A percentile compares a stretch with the other conserved stretches of the same genome.
Evolutionary conservation across 768 basidiomycete genomes (phyloP).

Genomic region (Rhodosporidiobolus odoratus): DNA sequence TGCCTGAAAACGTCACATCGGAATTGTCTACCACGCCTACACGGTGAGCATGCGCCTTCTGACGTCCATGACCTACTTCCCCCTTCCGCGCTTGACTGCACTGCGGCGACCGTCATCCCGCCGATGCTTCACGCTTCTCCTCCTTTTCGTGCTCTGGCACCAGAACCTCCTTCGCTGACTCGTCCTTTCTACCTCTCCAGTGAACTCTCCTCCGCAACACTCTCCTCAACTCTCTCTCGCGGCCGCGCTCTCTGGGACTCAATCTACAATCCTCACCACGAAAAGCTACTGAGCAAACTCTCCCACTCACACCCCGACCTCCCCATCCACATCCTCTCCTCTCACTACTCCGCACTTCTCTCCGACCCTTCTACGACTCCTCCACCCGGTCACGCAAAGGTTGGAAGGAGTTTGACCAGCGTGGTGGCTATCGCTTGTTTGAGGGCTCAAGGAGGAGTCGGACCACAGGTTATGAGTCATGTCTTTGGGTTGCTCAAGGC

Average conservation of each 20-base stretch:
- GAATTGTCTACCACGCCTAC: conserved; percentile 39
- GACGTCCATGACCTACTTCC: too few species aligned
- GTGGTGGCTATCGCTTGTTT: conserved; percentile 49
- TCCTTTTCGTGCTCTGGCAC: background rate
- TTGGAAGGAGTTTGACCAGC: conserved; percentile 45
- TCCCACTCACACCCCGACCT: conserved; percentile 48
- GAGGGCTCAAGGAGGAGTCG: conserved; percentile 47
- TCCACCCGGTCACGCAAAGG: background rate
- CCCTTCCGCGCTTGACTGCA: too few species aligned
- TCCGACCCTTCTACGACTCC: conserved; percentile 43
- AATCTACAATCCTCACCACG: conserved; percentile 47
- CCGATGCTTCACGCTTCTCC: conserved; percentile 4
- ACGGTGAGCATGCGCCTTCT: too few species aligned
- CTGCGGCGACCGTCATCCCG: too few species aligned
- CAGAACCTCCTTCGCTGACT: background rate
- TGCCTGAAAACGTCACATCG: conserved; percentile 42
- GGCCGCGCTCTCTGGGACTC: conserved; percentile 45
- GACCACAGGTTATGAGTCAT: conserved; percentile 48
- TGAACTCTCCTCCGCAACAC: conserved; percentile 5
- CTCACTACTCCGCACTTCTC: conserved; percentile 49
- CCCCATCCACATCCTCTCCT: conserved; percentile 49
- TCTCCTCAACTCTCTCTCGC: conserved; percentile 20
- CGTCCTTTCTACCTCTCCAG: background rate
- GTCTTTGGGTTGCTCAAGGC: conserved; percentile 49
- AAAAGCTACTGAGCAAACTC: conserved; percentile 47